Percentiles rank a stretch among this genome's conserved stretches.
Evolutionary conservation across 1,284 basidiomycete species (phyloP).

Genomic region (Naganishia albida): DNA sequence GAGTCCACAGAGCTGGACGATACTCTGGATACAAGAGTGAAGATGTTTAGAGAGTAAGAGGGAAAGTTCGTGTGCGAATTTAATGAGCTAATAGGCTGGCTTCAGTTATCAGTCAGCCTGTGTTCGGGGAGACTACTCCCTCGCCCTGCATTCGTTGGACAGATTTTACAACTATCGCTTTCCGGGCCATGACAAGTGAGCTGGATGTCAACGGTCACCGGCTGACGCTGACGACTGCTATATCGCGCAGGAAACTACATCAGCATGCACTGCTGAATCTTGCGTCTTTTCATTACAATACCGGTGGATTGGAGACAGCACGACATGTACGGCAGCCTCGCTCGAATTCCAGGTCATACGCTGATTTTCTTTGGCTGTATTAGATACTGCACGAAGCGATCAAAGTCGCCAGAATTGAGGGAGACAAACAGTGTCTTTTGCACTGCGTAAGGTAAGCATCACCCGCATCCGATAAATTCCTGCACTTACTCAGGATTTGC

Average conservation of each 20-base stretch:
- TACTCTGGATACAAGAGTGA: slow-evolving; percentile 39
- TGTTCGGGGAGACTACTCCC: slow-evolving; percentile 46
- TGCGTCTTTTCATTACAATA: slow-evolving; percentile 49
- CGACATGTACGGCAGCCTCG: slow-evolving; percentile 35
- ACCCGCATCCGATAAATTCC: slow-evolving; percentile 8
- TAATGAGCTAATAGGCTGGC: not conserved
- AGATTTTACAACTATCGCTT: slow-evolving; percentile 53
- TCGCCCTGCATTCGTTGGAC: slow-evolving; percentile 43
- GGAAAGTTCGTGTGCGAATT: not conserved
- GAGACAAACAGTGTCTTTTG: slow-evolving; percentile 47
- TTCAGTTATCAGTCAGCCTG: slow-evolving; percentile 42
- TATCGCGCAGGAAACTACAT: slow-evolving; percentile 40
- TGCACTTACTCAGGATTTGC: slow-evolving; percentile 36
- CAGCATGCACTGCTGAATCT: slow-evolving; percentile 53
- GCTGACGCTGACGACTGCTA: not conserved
- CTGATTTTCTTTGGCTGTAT: not conserved
- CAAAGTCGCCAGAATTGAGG: slow-evolving; percentile 46
- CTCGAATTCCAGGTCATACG: no score
- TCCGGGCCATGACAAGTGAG: slow-evolving; percentile 40
- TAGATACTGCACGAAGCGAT: slow-evolving; percentile 51
- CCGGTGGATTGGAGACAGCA: slow-evolving; percentile 47
- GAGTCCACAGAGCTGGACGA: slow-evolving; percentile 39
- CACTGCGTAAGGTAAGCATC: slow-evolving; percentile 46
- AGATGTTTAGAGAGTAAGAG: slow-evolving; percentile 43
- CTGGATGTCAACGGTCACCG: not conserved